Evolutionary conservation across 306 rosid genomes (phyloP).

Genomic region (Alnus glutinosa): DNA sequence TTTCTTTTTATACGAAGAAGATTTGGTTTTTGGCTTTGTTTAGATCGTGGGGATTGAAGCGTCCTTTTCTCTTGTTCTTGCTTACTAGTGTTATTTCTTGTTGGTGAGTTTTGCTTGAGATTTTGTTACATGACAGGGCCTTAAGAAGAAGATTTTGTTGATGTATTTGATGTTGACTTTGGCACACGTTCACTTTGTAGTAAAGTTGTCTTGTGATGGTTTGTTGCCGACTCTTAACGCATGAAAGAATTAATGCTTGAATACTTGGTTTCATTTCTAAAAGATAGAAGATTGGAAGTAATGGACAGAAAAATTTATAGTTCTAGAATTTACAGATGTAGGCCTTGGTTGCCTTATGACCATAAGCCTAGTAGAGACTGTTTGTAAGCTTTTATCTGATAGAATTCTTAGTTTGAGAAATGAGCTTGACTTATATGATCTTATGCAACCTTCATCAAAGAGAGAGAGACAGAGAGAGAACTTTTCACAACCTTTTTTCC

Average conservation of each 20-base stretch:
- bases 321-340: background rate
- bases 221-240: background rate
- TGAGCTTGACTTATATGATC: background rate
- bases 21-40: background rate
- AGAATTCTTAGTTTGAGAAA: background rate
- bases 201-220: background rate
- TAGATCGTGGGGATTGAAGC: background rate
- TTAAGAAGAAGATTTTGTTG: background rate
- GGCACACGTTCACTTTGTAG: background rate
- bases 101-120: background rate
- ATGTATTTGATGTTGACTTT: background rate
- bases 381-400: background rate
- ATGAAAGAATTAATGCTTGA: background rate
- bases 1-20: background rate
- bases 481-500: background rate
- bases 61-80: background rate
- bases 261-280: background rate
- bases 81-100: no score
- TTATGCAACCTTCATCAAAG: background rate
- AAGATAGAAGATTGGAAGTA: background rate
- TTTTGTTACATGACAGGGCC: background rate
- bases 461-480: background rate
- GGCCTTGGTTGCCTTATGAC: background rate
- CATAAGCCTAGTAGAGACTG: background rate
- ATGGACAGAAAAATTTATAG: background rate